Evolutionary conservation across 768 basidiomycete genomes (phyloP).

Genomic region (Heimioporus sp.): DNA sequence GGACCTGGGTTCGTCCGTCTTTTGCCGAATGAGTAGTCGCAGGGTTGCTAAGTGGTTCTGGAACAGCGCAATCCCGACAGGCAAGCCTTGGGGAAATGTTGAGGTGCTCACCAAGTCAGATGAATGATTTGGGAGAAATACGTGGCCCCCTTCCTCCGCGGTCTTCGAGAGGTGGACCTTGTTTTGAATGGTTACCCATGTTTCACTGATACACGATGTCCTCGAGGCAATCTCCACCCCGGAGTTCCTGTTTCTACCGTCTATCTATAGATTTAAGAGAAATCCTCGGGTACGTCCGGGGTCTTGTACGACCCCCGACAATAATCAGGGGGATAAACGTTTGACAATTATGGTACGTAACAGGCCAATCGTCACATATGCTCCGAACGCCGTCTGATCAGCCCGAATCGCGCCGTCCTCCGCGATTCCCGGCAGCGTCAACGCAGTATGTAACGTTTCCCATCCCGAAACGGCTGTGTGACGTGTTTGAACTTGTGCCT

Average conservation of each 20-base stretch:
- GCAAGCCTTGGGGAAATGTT: constrained; percentile 35
- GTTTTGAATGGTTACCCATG: constrained; percentile 16
- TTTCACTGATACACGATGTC: constrained; percentile 22
- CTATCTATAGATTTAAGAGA: constrained; percentile 27
- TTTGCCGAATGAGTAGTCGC: constrained; percentile 3
- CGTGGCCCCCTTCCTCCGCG: constrained; percentile 23
- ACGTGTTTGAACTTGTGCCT: constrained; percentile 31
- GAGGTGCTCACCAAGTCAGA: constrained; percentile 17
- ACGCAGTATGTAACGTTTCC: constrained; percentile 25
- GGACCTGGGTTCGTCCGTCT: constrained; percentile 37
- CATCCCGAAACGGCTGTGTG: constrained; percentile 29
- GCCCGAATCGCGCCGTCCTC: constrained; percentile 23
- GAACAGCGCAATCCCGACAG: constrained; percentile 30
- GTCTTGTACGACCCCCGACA: constrained; percentile 14
- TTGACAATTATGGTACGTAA: constrained; percentile 16
- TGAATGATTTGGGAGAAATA: constrained; percentile 5
- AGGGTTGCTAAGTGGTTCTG: constrained; percentile 4
- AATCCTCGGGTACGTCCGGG: constrained; percentile 11
- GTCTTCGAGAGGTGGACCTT: constrained; percentile 7
- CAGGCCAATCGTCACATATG: constrained; percentile 20
- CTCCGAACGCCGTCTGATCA: constrained; percentile 24
- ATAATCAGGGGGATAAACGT: constrained; percentile 8
- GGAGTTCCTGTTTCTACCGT: constrained; percentile 28
- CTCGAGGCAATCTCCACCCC: constrained; percentile 22
- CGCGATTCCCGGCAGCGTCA: constrained; percentile 22